Conservation (phyloP, 2,329 filamentous ascomycete genomes). For the Stemphylium vesicarium region DNA sequence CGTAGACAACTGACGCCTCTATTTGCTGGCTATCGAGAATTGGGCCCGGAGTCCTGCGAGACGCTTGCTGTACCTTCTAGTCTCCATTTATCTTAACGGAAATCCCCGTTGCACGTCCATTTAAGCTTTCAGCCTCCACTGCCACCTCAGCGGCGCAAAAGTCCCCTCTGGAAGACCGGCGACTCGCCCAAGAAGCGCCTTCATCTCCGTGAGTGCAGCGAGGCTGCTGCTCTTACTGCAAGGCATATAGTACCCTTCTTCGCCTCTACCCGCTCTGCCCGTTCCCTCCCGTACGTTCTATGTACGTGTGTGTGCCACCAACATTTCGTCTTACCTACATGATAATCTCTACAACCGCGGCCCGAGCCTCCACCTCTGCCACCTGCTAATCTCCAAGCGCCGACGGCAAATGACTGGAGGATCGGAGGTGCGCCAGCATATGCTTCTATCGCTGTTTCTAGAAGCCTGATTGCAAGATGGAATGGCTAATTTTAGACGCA, state of each 20-base stretch:
- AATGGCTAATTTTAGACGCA: neutral
- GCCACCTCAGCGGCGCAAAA: neutral
- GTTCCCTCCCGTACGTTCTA: neutral
- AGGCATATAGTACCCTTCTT: slow-evolving; percentile 5
- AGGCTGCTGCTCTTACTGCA: neutral
- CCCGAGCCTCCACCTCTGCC: slow-evolving; percentile 2
- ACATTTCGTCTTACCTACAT: neutral
- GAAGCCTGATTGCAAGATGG: neutral
- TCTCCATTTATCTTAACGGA: neutral
- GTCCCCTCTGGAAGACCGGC: neutral
- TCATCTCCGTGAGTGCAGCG: slow-evolving; percentile 10
- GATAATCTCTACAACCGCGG: neutral
- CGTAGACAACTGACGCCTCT: neutral
- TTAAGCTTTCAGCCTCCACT: slow-evolving; percentile 5
- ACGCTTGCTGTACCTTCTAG: too few relatives aligned
- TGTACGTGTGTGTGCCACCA: neutral
- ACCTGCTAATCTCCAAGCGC: neutral
- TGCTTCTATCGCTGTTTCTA: neutral
- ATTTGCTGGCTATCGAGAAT: neutral
- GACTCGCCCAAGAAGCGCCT: slow-evolving; percentile 8
- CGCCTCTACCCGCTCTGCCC: slow-evolving; percentile 9
- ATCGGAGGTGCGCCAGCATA: neutral
- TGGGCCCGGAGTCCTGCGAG: neutral
- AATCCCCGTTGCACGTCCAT: neutral
- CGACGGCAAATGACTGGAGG: neutral